phyloP scores from a whole-genome alignment of 176 grass and related monocot genomes.

The Sorghum bicolor region Sorghum_bicolor_NCBIv3 NC_012870.2:77378001-77378500 shows the following conservation, averaged over 20 bases:
- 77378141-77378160: slow-evolving; percentile 57
- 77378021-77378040: slow-evolving; percentile 74
- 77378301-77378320: background rate
- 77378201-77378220: slow-evolving; percentile 36
- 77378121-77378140: slow-evolving; percentile 75
- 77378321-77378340: slow-evolving; percentile 2
- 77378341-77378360: slow-evolving; percentile 14
- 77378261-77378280: slow-evolving; percentile 17
- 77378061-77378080: slow-evolving; percentile 68
- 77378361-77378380: slow-evolving; percentile 59
- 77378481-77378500: slow-evolving; percentile 20
- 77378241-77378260: slow-evolving; percentile 82
- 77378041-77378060: slow-evolving; percentile 73
- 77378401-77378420: slow-evolving; percentile 77
- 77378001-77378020: slow-evolving; percentile 82
- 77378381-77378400: slow-evolving; percentile 67
- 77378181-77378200: slow-evolving; percentile 54
- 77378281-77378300: background rate
- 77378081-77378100: slow-evolving; percentile 65
- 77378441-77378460: slow-evolving; percentile 92
- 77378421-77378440: slow-evolving; percentile 59
- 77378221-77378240: slow-evolving; percentile 51
- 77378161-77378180: slow-evolving; percentile 67
- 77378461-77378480: slow-evolving; percentile 91
- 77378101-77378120: slow-evolving; percentile 61